A percentile compares a stretch with the other conserved stretches of the same genome.
Conservation (phyloP, 2,329 filamentous ascomycete species). For the Aureobasidium musti region DNA sequence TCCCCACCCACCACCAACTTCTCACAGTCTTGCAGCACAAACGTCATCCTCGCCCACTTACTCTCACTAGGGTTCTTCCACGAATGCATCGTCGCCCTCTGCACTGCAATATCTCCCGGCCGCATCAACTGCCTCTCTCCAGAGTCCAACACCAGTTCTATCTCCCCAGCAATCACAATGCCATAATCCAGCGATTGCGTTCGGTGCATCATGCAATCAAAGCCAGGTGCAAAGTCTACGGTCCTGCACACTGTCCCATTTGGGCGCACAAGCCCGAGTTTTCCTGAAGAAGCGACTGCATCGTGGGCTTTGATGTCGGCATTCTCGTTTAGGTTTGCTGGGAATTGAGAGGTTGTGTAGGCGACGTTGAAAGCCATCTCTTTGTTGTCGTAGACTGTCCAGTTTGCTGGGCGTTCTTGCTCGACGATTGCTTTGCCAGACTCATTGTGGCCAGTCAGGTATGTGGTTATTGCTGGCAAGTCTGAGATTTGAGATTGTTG, state of each 20-base stretch:
- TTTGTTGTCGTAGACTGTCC: slow-evolving; percentile 45
- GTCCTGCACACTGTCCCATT: slow-evolving; percentile 52
- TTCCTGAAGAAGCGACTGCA: slow-evolving; percentile 44
- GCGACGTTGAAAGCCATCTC: slow-evolving; percentile 53
- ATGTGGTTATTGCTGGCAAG: slow-evolving; percentile 40
- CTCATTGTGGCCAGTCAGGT: slow-evolving; percentile 41
- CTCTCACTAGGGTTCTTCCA: slow-evolving; percentile 39
- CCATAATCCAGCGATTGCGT: slow-evolving; percentile 44
- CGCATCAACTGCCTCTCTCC: slow-evolving; percentile 41
- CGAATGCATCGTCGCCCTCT: slow-evolving; percentile 44
- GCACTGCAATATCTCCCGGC: slow-evolving; percentile 44
- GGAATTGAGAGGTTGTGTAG: slow-evolving; percentile 55
- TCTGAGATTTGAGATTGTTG: slow-evolving; percentile 38
- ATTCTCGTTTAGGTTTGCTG: slow-evolving; percentile 51
- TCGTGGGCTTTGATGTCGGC: slow-evolving; percentile 53
- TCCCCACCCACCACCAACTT: slow-evolving; percentile 36
- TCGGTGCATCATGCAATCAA: slow-evolving; percentile 40
- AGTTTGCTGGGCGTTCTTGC: slow-evolving; percentile 38
- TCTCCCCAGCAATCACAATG: slow-evolving; percentile 42
- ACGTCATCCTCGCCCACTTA: slow-evolving; percentile 41
- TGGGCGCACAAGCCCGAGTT: slow-evolving; percentile 55
- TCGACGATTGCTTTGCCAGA: slow-evolving; percentile 42
- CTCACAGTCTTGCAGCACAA: slow-evolving; percentile 39
- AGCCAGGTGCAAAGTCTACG: slow-evolving; percentile 42
- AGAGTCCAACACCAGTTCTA: slow-evolving; percentile 41